Base-by-base conservation (phyloP, 2,329 filamentous ascomycete genomes). In the Xylariaceae sp. region DNA sequence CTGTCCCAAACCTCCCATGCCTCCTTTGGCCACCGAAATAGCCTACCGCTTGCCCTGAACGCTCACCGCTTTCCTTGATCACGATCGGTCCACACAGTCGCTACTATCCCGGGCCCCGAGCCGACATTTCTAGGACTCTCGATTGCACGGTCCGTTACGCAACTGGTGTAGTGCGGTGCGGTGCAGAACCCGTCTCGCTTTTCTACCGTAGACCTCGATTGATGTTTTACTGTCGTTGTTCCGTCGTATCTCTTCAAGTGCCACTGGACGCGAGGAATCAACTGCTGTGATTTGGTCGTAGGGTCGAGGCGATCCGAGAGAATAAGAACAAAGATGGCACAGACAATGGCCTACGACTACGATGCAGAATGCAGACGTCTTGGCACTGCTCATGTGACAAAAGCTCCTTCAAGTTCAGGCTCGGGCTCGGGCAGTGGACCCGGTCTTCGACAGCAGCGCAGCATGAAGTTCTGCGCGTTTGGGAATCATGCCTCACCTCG, bases 401-500 rank as follows among this genome's bases (percentile, higher is more conserved):
- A 52, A 44, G 33, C 45, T 44, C 28, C 43, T 45, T 44, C 42
- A 19, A 50, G 43, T 43, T 51, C 48, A 38, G 50, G 42, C 26
- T 41, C 39, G 37, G 41, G 48, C 38, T 47, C 49, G 42, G 49
- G 48, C 33, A 43, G 46, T 45, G 53, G 50, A 37, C 44, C 54
- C 35, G 44, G 48, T 37, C 44, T 51, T 47, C 55, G 45, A 48
- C 53, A 49, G 39, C 55, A 60, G 39, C 56, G 56, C 41, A 59
- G 56, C 43, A 43, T 55, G 42, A 55, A 50, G 41, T 44, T 49
- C 38, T 54, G 53, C 42, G 55, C 54, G 43, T 48, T 48, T 45
- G 55, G 47, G 24, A 44, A 48, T 39, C 45, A 54, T 44, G 50
- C 47, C 34, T 50, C 49, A 34, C 46, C 44, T 49, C 35, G 42